Conservation (phyloP, 441 rosid species). For the Isatis lusitanica region DNA sequence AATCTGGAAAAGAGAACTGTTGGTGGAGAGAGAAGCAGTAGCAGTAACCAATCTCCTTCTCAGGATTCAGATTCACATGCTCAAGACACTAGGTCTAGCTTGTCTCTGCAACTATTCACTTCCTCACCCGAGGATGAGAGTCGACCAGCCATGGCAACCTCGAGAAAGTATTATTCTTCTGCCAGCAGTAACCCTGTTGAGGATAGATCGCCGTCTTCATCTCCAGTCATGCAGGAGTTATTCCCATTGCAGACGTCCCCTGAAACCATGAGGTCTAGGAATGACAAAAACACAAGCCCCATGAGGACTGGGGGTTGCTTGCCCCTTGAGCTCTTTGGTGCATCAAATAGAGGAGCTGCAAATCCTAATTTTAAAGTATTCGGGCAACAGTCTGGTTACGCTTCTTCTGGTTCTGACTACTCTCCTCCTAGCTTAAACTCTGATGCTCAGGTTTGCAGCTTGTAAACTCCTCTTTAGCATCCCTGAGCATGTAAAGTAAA, state of each 20-base stretch:
- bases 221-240: conserved; percentile 69
- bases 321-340: conserved; percentile 79
- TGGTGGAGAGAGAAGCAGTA: conserved; percentile 68
- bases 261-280: conserved; percentile 54
- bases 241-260: conserved; percentile 72
- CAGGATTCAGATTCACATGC: conserved; percentile 68
- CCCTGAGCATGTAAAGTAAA: not conserved
- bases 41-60: conserved; percentile 65
- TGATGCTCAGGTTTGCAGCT: conserved; percentile 66
- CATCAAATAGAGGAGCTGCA: conserved; percentile 47
- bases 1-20: conserved; percentile 43
- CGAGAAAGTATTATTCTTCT: conserved; percentile 83
- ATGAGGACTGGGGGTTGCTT: conserved; percentile 38
- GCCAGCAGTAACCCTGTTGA: conserved; percentile 83
- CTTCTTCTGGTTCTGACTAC: conserved; percentile 91
- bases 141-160: conserved; percentile 65
- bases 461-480: conserved; percentile 9
- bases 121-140: conserved; percentile 73
- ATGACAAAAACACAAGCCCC: conserved; percentile 44
- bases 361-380: conserved; percentile 51
- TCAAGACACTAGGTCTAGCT: conserved; percentile 55
- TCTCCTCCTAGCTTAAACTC: conserved; percentile 82
- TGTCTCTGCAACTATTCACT: conserved; percentile 77
- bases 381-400: conserved; percentile 67
- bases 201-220: conserved; percentile 75